Percentiles rank a stretch among this genome's conserved stretches.
Conservation (phyloP, 768 basidiomycete genomes). For the Lanmaoa rubissima region DNA sequence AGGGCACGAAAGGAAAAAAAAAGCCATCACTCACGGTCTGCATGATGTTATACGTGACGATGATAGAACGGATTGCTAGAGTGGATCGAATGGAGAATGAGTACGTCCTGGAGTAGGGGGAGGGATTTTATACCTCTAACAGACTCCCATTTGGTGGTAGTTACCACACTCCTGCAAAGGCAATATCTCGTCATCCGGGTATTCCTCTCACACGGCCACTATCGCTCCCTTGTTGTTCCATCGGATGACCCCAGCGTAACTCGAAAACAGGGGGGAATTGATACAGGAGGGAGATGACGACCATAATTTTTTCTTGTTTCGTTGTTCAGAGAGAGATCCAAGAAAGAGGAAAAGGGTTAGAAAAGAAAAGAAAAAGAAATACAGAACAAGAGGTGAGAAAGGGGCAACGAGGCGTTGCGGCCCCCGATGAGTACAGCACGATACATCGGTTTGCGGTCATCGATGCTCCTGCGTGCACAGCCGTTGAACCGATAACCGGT, state of each 20-base stretch:
- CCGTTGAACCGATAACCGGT: background rate
- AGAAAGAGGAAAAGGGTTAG: background rate
- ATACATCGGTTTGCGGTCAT: too few species aligned
- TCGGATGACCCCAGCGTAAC: background rate
- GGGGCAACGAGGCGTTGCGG: background rate
- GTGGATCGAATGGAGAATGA: background rate
- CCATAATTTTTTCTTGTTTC: background rate
- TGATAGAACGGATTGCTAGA: background rate
- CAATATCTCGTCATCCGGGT: background rate
- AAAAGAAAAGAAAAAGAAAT: background rate
- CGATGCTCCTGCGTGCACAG: background rate
- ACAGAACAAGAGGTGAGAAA: background rate
- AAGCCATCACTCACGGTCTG: conserved; percentile 11
- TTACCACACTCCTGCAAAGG: background rate
- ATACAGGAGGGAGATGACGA: background rate
- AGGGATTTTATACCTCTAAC: conserved; percentile 2
- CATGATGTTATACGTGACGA: background rate
- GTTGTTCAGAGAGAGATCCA: background rate
- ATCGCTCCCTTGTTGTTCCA: background rate
- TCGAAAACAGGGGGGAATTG: background rate
- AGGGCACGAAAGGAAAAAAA: background rate
- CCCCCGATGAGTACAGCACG: background rate
- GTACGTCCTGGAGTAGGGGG: background rate
- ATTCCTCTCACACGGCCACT: background rate
- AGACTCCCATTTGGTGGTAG: conserved; percentile 1